Base-by-base conservation (phyloP, 2,329 filamentous ascomycete species). In the Neurospora sp. region DNA sequence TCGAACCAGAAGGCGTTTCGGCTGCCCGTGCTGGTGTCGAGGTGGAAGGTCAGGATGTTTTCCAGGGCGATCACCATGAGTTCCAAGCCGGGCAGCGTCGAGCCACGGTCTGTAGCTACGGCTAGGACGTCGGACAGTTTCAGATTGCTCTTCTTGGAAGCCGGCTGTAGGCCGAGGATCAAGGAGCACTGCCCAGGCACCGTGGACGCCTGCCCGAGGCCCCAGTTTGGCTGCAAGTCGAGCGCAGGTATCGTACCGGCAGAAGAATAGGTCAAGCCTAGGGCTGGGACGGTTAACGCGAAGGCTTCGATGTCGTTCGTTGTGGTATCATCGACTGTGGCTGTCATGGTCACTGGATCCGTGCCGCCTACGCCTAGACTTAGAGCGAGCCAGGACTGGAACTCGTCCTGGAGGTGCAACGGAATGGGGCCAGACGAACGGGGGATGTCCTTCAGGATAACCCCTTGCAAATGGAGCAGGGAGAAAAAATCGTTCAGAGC, bases 1-100 rank as follows among this genome's bases (percentile, higher is more conserved):
- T 40, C 39, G 39, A 40, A 68, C 69, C 69, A 70, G 6, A 70
- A 37, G 33, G 69, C 69, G 39, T 70, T 70, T 38, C 69, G 40
- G 38, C 46, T 67, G 38, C 66, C 66, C 37, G 37, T 43, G 41
- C 66, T 38, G n/a, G 66, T 33, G 19, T 62, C 52, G 19, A 62
- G 52, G 52, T 62, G 1, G 52, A 62, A 62, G 19, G 19, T 19
- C 19, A 62, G 52, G 10, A 23, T 62, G 28, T 62, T 17, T 19
- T 33, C 52, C 19, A 62, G 52, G 28, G 52, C 52, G 10, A 62
- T 19, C 52, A 23, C 19, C 52, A 62, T 23, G 19, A 62, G 10
- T 17, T 62, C 19, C 19, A 62, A 33, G 52, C 52, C 52, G 19
- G n/a, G 52, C 52, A 62, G 52, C 10, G n/a, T 33, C 19, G 52